Percentiles rank a stretch among this genome's conserved stretches.
These are phyloP conservation scores for Kernera saxatilis DNA, from an alignment of 345 rosid species.

Conservation along the genomic window DNA sequence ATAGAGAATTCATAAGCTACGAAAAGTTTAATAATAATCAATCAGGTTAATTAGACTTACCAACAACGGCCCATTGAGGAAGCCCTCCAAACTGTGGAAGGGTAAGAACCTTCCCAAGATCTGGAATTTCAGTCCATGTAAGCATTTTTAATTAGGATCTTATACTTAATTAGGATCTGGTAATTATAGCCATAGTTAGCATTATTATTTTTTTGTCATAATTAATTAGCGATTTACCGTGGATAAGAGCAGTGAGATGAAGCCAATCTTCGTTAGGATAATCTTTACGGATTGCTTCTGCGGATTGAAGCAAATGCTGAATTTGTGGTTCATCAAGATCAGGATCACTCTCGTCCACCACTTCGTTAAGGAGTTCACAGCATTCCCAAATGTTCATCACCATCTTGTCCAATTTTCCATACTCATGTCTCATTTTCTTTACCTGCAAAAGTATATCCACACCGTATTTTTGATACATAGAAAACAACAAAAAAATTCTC, in stretches of 20 bases:
- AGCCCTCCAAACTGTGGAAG: slow-evolving; percentile 55
- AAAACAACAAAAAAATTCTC: not conserved
- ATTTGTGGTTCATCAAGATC: slow-evolving; percentile 68
- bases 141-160: not conserved
- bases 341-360: slow-evolving; percentile 65
- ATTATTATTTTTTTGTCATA: not conserved
- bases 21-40: not conserved
- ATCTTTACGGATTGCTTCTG: slow-evolving; percentile 63
- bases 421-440: slow-evolving; percentile 44
- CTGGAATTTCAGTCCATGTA: slow-evolving; percentile 27
- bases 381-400: slow-evolving; percentile 70
- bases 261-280: slow-evolving; percentile 64
- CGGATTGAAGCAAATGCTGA: slow-evolving; percentile 61
- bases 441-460: slow-evolving; percentile 31
- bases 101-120: slow-evolving; percentile 62
- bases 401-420: slow-evolving; percentile 41
- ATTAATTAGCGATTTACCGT: slow-evolving; percentile 31
- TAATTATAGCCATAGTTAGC: not conserved
- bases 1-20: not conserved
- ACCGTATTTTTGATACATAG: not conserved
- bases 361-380: slow-evolving; percentile 54
- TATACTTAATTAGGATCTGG: not conserved
- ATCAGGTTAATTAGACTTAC: slow-evolving; percentile 6
- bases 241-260: slow-evolving; percentile 71
- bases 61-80: slow-evolving; percentile 70